Conservation (phyloP, 108 stramenopile species). For the Skeletonema menzelii region DNA sequence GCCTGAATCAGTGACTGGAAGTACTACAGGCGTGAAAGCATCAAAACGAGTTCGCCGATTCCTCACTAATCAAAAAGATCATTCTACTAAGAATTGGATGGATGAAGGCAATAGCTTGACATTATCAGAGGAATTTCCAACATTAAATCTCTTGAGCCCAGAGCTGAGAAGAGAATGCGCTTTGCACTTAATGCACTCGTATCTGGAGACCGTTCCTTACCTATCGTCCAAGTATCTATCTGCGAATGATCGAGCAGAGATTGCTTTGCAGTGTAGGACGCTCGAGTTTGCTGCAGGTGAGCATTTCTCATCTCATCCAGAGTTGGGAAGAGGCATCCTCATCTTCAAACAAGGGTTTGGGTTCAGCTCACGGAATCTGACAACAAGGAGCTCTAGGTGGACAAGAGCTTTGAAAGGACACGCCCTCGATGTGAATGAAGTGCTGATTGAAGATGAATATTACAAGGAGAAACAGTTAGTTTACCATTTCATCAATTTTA, state of each 20-base stretch:
- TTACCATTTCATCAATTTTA: conserved; percentile 39
- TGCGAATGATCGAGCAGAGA: conserved; percentile 32
- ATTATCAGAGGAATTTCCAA: conserved; percentile 32
- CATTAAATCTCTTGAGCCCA: conserved; percentile 27
- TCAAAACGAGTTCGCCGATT: conserved; percentile 33
- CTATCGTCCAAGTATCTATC: conserved; percentile 48
- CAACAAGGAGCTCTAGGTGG: background rate
- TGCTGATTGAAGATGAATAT: conserved; percentile 44
- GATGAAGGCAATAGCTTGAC: conserved; percentile 7
- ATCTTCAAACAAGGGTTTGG: conserved; percentile 30
- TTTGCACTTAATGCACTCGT: conserved; percentile 26
- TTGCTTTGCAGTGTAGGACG: conserved; percentile 30
- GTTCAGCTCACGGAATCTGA: conserved; percentile 8
- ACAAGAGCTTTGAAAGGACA: conserved; percentile 2
- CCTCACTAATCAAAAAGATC: conserved; percentile 31
- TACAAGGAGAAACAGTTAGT: conserved; percentile 17
- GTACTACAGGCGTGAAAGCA: background rate
- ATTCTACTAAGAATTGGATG: conserved; percentile 5
- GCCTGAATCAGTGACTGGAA: conserved; percentile 18
- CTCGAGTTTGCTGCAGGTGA: conserved; percentile 46
- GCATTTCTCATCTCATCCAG: conserved; percentile 18
- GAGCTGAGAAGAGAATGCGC: conserved; percentile 30
- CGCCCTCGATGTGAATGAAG: conserved; percentile 40
- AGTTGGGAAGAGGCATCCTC: conserved; percentile 40
- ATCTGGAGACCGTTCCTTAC: conserved; percentile 44